Base-by-base conservation (phyloP, 345 rosid genomes). In the Euclidium syriacum region DNA sequence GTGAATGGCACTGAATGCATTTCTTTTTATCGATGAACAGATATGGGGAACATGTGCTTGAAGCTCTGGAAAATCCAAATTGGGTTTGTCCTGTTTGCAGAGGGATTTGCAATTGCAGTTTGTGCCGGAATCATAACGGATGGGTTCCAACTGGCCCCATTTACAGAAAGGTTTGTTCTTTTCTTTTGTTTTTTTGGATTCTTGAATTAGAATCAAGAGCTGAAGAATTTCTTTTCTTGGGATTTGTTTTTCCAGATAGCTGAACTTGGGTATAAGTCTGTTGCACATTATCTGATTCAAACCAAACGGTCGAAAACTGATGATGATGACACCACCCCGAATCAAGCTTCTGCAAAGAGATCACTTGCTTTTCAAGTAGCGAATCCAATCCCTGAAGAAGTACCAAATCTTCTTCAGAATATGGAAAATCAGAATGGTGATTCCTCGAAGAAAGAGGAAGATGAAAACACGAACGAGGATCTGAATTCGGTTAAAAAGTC, bases 31-130 rank as follows among this genome's bases (percentile, higher is more conserved):
- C 32, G 19, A 9, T 68, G 30, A 63, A 48, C 65, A 94, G 99
- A 51, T 90, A 94, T 23, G 97, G 97, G 3, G 97, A 94, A 80
- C 95, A 90, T 81, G 88, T 89, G 30, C 80, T 84, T 56, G 99
- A 94, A 80, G 91, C 99, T 68, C 36, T 70, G 6, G 88, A 87
- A 68, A 84, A 90, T 58, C 87, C 87, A 16, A 62, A 80, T 50
- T 94, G 99, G 97, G 39, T 65, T 43, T 87, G 99, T 62, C 97
- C 99, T 2, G 83, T 49, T 4, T 94, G 99, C 52, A 88, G 91
- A 0, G 97, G 95, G 53, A 94, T 94, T 67, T 94, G 96, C 84
- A 87, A 87, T 64, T 94, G 95, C 75, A 94, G 99, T 77, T 64
- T 94, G 40, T 94, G 97, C 75, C 75, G 96, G 17, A 80, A 82